Percentiles rank a stretch among this genome's conserved stretches.
phyloP scores from a whole-genome alignment of 2,329 filamentous ascomycete genomes.

The Fonsecaea multimorphosa region DNA sequence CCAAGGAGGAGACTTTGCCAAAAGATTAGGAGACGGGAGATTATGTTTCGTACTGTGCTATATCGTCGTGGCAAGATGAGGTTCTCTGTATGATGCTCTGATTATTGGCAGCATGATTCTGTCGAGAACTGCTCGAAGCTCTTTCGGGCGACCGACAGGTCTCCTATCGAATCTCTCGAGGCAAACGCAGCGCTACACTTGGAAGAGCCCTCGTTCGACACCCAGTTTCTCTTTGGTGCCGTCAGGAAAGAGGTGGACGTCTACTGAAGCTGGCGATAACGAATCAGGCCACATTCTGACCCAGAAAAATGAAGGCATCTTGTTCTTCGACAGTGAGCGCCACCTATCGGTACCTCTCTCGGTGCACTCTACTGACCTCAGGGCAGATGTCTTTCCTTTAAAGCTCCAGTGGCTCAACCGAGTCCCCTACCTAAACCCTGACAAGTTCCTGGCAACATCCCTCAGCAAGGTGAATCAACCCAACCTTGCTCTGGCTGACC shows the following conservation, averaged over 20 bases:
- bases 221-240: conserved; percentile 1
- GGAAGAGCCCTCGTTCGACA: conserved; percentile 26
- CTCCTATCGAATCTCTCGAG: conserved; percentile 8
- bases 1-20: neutral
- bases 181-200: conserved; percentile 31
- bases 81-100: neutral
- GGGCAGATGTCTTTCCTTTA: conserved; percentile 79
- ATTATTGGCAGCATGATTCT: conserved; percentile 24
- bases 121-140: conserved; percentile 17
- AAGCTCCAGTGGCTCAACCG: conserved; percentile 70
- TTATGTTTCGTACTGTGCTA: neutral
- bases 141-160: conserved; percentile 12
- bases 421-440: conserved; percentile 56
- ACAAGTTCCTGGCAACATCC: conserved; percentile 55
- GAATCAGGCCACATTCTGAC: conserved; percentile 77
- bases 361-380: conserved; percentile 23
- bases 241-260: conserved; percentile 26
- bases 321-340: conserved; percentile 84
- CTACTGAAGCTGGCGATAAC: conserved; percentile 42
- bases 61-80: neutral
- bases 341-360: no score
- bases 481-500: conserved; percentile 61
- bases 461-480: conserved; percentile 60
- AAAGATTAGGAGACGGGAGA: neutral
- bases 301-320: conserved; percentile 75